Evolutionary conservation across 805 yeast species (phyloP), one percentile per base, ranked within the genome.

Genomic region (Candida maris): DNA sequence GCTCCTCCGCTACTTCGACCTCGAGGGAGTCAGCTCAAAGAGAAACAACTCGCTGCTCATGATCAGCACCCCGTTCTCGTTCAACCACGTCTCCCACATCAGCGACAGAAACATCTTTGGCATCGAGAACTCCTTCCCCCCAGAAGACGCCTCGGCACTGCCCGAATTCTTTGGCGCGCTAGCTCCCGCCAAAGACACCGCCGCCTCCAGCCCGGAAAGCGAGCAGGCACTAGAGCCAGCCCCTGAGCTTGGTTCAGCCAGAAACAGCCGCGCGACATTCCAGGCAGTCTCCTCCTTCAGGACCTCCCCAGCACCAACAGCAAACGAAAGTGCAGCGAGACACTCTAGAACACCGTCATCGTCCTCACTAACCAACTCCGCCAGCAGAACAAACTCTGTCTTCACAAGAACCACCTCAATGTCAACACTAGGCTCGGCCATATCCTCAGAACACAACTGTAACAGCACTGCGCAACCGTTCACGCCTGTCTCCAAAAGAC

Each of bases 61-160:
- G 32, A 59, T 62, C 18, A 53, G 62, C 29, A 52, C 63, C 6
- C 66, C 67, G 3, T 57, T 54, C 21, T 57, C 48, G 0, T 61
- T 61, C 44, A 46, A 46, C 27, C 67, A 62, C 34, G 48, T 61
- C 15, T 49, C 65, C 3, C 66, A 61, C 37, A 46, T 61, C 18
- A 61, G 60, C 27, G 47, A 52, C 13, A 41, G 48, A 16, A 35
- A 41, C 4, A 45, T 48, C 2, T 62, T 59, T 43, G 67, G 67
- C 1, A 37, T 61, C 4, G 59, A 58, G 10, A 44, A 48, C 25
- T 38, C 55, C 4, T 59, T 59, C 37, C 37, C 36, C n/a, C 25
- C 48, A 12, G 33, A 38, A 10, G 53, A 45, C 26, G 19, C 43
- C 9, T 27, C 30, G 2, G 14, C 46, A 6, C 37, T 44, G 12